phyloP scores from a whole-genome alignment of 2,329 filamentous ascomycete genomes.

The Paracoccidioides lutzii region DNA sequence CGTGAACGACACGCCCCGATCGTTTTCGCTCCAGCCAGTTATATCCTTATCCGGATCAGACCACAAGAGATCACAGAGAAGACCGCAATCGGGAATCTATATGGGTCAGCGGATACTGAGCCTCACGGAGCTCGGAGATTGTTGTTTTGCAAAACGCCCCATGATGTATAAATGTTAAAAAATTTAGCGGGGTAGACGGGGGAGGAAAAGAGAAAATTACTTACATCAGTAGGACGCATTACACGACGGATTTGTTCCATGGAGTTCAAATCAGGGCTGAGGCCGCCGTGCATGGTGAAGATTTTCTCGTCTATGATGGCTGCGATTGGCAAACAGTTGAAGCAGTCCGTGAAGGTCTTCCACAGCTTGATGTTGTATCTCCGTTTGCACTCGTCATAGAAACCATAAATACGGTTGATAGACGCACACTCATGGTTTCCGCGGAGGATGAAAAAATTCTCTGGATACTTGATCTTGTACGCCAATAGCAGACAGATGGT shows the following conservation, averaged over 20 bases:
- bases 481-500: constrained; percentile 92
- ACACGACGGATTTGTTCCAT: constrained; percentile 99
- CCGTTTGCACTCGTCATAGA: constrained; percentile 99
- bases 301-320: constrained; percentile 99
- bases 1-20: constrained; percentile 95
- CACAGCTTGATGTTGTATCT: constrained; percentile 98
- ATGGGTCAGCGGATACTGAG: constrained; percentile 30
- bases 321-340: constrained; percentile 96
- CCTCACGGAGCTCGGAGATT: constrained; percentile 15
- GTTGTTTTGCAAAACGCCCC: constrained; percentile 4
- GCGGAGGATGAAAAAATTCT: constrained; percentile 98
- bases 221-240: constrained; percentile 96
- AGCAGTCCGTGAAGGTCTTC: constrained; percentile 99
- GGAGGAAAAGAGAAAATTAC: constrained; percentile 27
- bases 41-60: constrained; percentile 99
- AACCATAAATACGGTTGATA: constrained; percentile 98
- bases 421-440: constrained; percentile 98
- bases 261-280: constrained; percentile 94
- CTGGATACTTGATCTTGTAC: constrained; percentile 99
- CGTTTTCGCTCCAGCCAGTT: constrained; percentile 97
- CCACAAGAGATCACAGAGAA: constrained; percentile 95
- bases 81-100: constrained; percentile 93
- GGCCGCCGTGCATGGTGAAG: constrained; percentile 97
- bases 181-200: constrained; percentile 6
- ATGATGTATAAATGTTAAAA: neutral